A percentile compares a stretch with the other conserved stretches of the same genome.
phyloP scores from a whole-genome alignment of 164 flowering plant species.

The grape (Vitis vinifera) region ASM3070453v1 NC_081822.1:3829001-3829500 shows the following conservation, averaged over 20 bases:
- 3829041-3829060: conserved; percentile 74
- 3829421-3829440: conserved; percentile 7
- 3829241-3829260: conserved; percentile 5
- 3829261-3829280: conserved; percentile 6
- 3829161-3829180: conserved; percentile 70
- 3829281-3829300: not conserved
- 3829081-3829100: conserved; percentile 74
- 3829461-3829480: too few species aligned
- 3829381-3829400: not conserved
- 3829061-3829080: conserved; percentile 39
- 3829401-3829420: not conserved
- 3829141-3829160: conserved; percentile 66
- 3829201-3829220: conserved; percentile 43
- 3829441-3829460: too few species aligned
- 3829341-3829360: not conserved
- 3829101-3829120: conserved; percentile 52
- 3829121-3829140: conserved; percentile 64
- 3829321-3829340: not conserved
- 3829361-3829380: not conserved
- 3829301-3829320: not conserved
- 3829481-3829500: too few species aligned
- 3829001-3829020: conserved; percentile 85
- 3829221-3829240: not conserved
- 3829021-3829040: conserved; percentile 89
- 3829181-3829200: conserved; percentile 83